Percentiles rank a stretch among this genome's conserved stretches.
Evolutionary conservation across 352 stramenopile genomes (phyloP).

Genomic region (Globisporangium emineosum): DNA sequence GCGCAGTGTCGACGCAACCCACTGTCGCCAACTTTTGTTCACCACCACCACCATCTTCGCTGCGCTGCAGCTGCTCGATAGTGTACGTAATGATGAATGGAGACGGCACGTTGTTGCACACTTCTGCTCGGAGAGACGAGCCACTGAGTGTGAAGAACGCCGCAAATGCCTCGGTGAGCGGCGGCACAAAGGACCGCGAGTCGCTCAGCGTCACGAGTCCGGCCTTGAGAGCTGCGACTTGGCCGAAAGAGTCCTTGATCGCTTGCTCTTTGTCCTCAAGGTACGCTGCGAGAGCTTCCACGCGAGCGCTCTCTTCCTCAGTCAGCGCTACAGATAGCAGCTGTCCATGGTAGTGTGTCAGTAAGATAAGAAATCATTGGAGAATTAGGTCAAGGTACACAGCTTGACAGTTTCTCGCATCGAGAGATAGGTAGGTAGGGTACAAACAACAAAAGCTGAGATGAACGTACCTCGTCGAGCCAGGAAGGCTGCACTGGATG

Average conservation of each 20-base stretch:
- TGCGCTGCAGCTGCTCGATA: slow-evolving; percentile 10
- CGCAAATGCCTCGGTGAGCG: slow-evolving; percentile 9
- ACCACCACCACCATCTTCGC: not conserved
- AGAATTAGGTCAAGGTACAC: not conserved
- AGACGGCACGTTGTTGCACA: not conserved
- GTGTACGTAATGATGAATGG: slow-evolving; percentile 18
- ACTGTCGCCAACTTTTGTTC: not conserved
- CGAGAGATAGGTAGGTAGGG: not conserved
- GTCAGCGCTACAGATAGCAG: slow-evolving; percentile 12
- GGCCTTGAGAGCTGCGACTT: slow-evolving; percentile 1
- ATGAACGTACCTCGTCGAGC: slow-evolving; percentile 15
- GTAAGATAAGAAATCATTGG: not conserved
- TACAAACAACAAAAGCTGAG: not conserved
- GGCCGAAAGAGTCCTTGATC: slow-evolving; percentile 17
- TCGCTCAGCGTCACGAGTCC: slow-evolving; percentile 9
- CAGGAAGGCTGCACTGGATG: slow-evolving; percentile 10
- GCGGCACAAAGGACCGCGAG: not conserved
- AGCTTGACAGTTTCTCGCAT: not conserved
- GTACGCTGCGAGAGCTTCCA: not conserved
- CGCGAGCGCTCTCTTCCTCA: slow-evolving; percentile 9
- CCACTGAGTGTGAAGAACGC: slow-evolving; percentile 14
- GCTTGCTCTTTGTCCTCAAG: slow-evolving; percentile 5
- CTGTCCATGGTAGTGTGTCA: not conserved
- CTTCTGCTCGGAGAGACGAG: slow-evolving; percentile 6
- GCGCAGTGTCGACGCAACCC: slow-evolving; percentile 8